A percentile compares a stretch with the other conserved stretches of the same genome.
phyloP scores from a whole-genome alignment of 345 rosid species.

The Moricandia arvensis region DNA sequence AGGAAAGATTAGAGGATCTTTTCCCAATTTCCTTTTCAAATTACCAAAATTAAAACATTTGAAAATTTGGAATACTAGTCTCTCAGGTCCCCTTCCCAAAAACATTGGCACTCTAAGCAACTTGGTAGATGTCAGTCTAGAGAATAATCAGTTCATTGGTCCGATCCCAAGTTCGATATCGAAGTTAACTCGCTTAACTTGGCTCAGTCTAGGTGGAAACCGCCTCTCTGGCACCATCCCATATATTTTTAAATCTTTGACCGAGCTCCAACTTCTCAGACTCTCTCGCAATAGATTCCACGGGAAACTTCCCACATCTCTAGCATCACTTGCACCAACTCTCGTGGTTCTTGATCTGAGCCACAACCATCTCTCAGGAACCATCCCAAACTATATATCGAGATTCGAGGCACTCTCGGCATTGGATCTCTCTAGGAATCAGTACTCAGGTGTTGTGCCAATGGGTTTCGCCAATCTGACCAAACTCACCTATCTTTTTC shows the following conservation, averaged over 20 bases:
- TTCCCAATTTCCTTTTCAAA: conserved; percentile 48
- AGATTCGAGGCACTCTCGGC: conserved; percentile 53
- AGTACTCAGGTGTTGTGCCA: conserved; percentile 48
- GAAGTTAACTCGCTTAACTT: conserved; percentile 38
- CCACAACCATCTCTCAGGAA: conserved; percentile 52
- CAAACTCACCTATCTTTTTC: conserved; percentile 59
- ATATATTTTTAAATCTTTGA: conserved; percentile 46
- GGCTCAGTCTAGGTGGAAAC: conserved; percentile 42
- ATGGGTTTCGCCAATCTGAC: conserved; percentile 54
- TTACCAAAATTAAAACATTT: conserved; percentile 50
- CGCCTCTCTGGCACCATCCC: conserved; percentile 55
- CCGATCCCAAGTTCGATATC: conserved; percentile 54
- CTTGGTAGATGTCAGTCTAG: conserved; percentile 34
- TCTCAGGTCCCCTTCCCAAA: conserved; percentile 54
- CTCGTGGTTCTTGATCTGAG: conserved; percentile 45
- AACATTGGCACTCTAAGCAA: conserved; percentile 43
- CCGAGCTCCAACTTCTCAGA: conserved; percentile 35
- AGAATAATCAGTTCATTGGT: conserved; percentile 53
- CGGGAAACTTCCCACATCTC: conserved; percentile 51
- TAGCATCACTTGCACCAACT: conserved; percentile 45
- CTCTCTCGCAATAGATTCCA: conserved; percentile 52
- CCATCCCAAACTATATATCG: conserved; percentile 55
- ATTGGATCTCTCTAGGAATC: conserved; percentile 55
- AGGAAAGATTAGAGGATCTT: conserved; percentile 49
- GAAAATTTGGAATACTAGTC: conserved; percentile 52